Evolutionary conservation across 306 rosid species (phyloP).

Genomic region (Cicer pinnatifidum): DNA sequence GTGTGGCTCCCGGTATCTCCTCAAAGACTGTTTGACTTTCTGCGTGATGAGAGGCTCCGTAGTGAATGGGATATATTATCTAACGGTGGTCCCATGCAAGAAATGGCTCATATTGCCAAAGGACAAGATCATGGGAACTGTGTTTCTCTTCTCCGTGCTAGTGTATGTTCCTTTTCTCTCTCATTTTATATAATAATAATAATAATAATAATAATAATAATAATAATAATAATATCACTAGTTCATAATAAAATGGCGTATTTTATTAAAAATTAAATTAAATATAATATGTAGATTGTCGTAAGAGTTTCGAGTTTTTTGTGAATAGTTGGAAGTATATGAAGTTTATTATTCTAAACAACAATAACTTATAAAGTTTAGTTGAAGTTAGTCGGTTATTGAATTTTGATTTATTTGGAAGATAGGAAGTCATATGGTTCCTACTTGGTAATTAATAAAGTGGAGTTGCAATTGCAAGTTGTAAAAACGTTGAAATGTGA

Average conservation of each 20-base stretch:
- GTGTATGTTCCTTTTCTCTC: conserved; percentile 50
- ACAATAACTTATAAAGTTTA: too few species aligned
- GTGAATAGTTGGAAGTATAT: too few species aligned
- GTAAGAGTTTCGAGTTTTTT: too few species aligned
- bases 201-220: not conserved
- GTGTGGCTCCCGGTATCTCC: conserved; percentile 87
- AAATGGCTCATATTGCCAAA: conserved; percentile 94
- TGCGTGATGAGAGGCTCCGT: conserved; percentile 81
- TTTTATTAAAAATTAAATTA: too few species aligned
- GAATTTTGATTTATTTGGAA: too few species aligned
- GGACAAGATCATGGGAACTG: conserved; percentile 87
- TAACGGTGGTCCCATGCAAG: conserved; percentile 98
- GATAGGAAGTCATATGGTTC: too few species aligned
- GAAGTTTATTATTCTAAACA: too few species aligned
- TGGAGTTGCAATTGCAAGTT: not conserved
- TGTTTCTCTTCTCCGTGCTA: conserved; percentile 86
- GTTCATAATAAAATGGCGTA: too few species aligned
- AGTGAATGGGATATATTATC: conserved; percentile 98
- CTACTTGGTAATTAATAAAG: too few species aligned
- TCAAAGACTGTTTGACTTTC: conserved; percentile 69
- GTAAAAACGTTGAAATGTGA: conserved; percentile 30
- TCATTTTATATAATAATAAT: not conserved
- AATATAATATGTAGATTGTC: too few species aligned
- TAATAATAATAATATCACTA: too few species aligned
- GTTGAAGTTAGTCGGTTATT: too few species aligned